A percentile compares a stretch with the other conserved stretches of the same genome.
Conservation (phyloP, 2,329 filamentous ascomycete species). For the Aspergillus sp. region DNA sequence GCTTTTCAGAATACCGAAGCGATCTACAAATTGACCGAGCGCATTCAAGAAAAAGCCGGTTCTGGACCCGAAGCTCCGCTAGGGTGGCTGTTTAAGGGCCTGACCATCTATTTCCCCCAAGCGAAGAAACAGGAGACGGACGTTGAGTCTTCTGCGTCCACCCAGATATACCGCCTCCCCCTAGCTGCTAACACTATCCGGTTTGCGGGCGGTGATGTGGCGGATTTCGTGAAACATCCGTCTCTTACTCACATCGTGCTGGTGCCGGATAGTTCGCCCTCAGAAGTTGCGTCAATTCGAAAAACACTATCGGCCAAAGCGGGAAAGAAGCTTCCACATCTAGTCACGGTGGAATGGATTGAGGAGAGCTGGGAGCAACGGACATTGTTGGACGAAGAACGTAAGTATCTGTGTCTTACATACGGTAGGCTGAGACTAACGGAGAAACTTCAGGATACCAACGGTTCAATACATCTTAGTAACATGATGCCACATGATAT, state of each 20-base stretch:
- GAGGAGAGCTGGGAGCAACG: slow-evolving; percentile 75
- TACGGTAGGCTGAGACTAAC: neutral
- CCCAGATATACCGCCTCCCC: slow-evolving; percentile 29
- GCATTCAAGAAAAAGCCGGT: slow-evolving; percentile 48
- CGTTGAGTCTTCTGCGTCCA: neutral
- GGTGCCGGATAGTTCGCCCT: slow-evolving; percentile 44
- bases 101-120: slow-evolving; percentile 43
- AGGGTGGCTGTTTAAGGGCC: slow-evolving; percentile 51
- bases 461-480: neutral
- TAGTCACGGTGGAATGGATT: slow-evolving; percentile 72
- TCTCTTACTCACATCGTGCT: slow-evolving; percentile 73
- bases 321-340: slow-evolving; percentile 58
- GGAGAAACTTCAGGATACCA: slow-evolving; percentile 5
- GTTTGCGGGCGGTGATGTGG: slow-evolving; percentile 68
- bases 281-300: slow-evolving; percentile 43
- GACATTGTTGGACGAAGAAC: slow-evolving; percentile 78
- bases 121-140: neutral
- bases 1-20: slow-evolving; percentile 50
- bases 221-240: slow-evolving; percentile 50
- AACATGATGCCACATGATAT: neutral
- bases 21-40: slow-evolving; percentile 55
- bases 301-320: slow-evolving; percentile 23
- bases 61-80: slow-evolving; percentile 31
- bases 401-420: slow-evolving; percentile 24
- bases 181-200: slow-evolving; percentile 58